Base-by-base conservation (phyloP, 805 yeast genomes). In the Nakazawaea populi region DNA sequence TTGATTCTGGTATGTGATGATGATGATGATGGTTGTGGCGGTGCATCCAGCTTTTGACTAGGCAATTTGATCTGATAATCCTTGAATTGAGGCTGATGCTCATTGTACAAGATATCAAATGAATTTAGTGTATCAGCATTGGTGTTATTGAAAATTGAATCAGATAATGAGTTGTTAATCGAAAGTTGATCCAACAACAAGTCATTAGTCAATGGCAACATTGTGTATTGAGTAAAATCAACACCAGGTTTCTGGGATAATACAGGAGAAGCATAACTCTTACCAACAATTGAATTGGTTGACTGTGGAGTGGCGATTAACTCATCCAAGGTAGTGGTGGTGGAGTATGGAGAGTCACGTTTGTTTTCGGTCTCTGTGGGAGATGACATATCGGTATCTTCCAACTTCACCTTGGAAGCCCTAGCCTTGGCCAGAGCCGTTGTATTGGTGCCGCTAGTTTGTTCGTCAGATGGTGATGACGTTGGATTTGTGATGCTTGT, bases 351-450 rank as follows among this genome's bases (percentile, higher is more conserved):
- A 37, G 47, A 43, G n/a, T n/a, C 47, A 32, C 51, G 38, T 27
- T 42, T 43, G 6, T 5, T 28, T 35, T 48, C 51, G 1, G 44
- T 24, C 51, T 84, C 86, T 65, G 76, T 81, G 64, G 97, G 97
- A 59, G 97, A 92, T 65, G 88, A 85, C 52, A 91, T 92, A 5
- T 47, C 42, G 18, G 32, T 32, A 5, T 31, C 43, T 11, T 27
- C 46, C 4, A 8, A 27, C 14, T 35, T 35, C 8, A 29, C 34
- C 35, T 35, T 36, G 4, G 1, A 11, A 5, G 41, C 18, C 34
- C 36, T 36, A 35, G 32, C 24, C 32, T 32, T 43, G 3, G 38
- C 46, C 37, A 43, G 38, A 9, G 37, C 38, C 30, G 18, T 43
- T 31, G 46, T 43, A n/a, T 43, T 43, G 1, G 29, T 39, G 18